Base-by-base conservation (phyloP, 768 basidiomycete species). In the Lenzites betulinus region DNA sequence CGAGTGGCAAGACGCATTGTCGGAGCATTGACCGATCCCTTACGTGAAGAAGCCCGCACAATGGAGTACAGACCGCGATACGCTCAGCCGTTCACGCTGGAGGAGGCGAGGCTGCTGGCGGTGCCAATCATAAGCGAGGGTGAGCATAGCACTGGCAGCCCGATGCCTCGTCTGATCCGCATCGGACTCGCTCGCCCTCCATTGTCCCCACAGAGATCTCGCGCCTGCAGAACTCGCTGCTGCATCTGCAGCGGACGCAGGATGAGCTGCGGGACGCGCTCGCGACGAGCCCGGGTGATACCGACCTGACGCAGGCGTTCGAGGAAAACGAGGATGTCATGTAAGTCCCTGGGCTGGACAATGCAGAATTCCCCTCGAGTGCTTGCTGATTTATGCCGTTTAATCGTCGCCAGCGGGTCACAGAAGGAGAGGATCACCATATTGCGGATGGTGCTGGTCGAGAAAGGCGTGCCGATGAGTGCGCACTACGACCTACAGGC, bases 371-470 rank as follows among this genome's bases (percentile, higher is more conserved):
- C n/a, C n/a, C 30, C 30, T 33, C 30, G 6, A 33, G 30, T 5
- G 30, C 30, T 33, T 33, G 30, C 30, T 33, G 30, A 33, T 33
- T 5, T 33, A 11, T 11, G 30, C 11, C 20, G 7, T 18, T 22
- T 22, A 49, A 56, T 5, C 44, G 66, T 30, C n/a, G 30, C 30
- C 30, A 63, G 92, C 63, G 87, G 81, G 7, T 90, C 91, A 8
- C 92, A 93, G 73, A 82, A 88, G 67, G 92, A 93, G 64, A 36
- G 91, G 22, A 83, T 92, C 59, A 74, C 75, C 26, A 90, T 92
- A 52, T 78, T 92, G 52, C 83, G 81, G 70, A 75, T 86, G 66
- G 89, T 87, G 7, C 73, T 92, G 55, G 73, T 75, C 20, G 81
- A 86, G 67, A 89, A 88, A 65, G 88, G 88, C 1, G 72, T 86